Conservation (phyloP, 75 land plant species). For the Larix kaempferi region DNA sequence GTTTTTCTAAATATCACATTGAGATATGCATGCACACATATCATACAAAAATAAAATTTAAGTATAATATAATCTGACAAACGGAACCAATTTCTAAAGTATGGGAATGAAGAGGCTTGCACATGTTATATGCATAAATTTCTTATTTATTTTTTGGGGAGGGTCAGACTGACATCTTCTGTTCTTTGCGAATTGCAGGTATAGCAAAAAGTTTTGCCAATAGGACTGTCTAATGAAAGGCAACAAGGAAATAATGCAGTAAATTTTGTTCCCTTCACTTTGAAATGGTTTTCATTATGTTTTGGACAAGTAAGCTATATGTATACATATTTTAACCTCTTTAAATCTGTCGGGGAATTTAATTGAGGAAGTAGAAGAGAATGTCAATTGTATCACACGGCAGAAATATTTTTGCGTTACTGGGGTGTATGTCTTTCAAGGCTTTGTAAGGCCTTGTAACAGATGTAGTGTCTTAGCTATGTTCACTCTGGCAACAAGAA, state of each 20-base stretch:
- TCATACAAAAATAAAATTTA: too few species aligned
- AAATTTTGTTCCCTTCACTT: not conserved
- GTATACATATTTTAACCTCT: not conserved
- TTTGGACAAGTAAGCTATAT: not conserved
- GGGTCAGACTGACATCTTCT: not conserved
- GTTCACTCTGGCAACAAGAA: not conserved
- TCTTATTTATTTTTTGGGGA: not conserved
- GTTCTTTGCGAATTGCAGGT: constrained; percentile 4
- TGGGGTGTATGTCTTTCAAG: not conserved
- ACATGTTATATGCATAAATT: not conserved
- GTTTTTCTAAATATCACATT: not conserved
- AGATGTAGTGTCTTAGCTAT: not conserved
- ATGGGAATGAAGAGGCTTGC: not conserved
- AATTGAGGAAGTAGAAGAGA: not conserved
- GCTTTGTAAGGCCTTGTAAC: not conserved
- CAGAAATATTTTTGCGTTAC: not conserved
- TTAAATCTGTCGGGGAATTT: not conserved
- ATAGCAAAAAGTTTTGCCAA: not conserved
- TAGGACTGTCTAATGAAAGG: too few species aligned
- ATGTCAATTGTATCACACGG: not conserved
- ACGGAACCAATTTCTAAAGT: too few species aligned
- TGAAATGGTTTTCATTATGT: not conserved
- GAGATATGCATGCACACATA: not conserved
- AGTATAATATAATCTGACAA: too few species aligned
- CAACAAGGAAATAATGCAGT: not conserved